Percentiles rank a stretch among this genome's conserved stretches.
Evolutionary conservation across 805 yeast genomes (phyloP).

Genomic region (Metschnikowia koreensis): DNA sequence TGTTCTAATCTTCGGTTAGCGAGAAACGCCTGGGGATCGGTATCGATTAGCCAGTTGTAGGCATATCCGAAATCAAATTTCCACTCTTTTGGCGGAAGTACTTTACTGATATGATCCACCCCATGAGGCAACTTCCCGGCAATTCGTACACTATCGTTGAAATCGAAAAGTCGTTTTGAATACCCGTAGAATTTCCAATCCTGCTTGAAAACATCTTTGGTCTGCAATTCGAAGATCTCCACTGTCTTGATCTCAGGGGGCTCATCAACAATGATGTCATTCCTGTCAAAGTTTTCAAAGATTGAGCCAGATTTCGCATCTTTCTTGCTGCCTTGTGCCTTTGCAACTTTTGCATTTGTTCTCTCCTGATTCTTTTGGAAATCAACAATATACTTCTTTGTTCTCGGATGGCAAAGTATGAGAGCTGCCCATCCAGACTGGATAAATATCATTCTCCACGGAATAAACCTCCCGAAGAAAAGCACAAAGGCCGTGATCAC

Average conservation of each 20-base stretch:
- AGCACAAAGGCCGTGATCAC: slow-evolving; percentile 36
- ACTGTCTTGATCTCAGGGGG: slow-evolving; percentile 59
- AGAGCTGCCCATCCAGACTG: slow-evolving; percentile 56
- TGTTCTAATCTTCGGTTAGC: slow-evolving; percentile 35
- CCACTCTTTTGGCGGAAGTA: slow-evolving; percentile 75
- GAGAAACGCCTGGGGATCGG: slow-evolving; percentile 52
- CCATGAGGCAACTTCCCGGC: slow-evolving; percentile 65
- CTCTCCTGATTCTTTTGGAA: slow-evolving; percentile 7
- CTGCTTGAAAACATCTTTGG: slow-evolving; percentile 56
- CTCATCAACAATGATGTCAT: slow-evolving; percentile 68
- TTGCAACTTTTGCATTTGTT: slow-evolving; percentile 23
- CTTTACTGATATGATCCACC: slow-evolving; percentile 48
- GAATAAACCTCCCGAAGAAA: slow-evolving; percentile 50
- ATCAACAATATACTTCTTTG: slow-evolving; percentile 29
- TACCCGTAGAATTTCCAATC: slow-evolving; percentile 63
- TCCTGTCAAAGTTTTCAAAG: slow-evolving; percentile 35
- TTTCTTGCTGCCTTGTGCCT: neutral
- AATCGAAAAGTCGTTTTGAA: slow-evolving; percentile 55
- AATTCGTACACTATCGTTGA: slow-evolving; percentile 37
- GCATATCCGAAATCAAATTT: slow-evolving; percentile 52
- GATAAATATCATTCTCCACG: slow-evolving; percentile 63
- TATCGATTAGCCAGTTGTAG: slow-evolving; percentile 66
- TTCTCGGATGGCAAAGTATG: slow-evolving; percentile 58
- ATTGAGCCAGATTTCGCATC: neutral
- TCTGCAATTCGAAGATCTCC: slow-evolving; percentile 75